phyloP scores from a whole-genome alignment of 176 grass and related monocot genomes.

The Juncus inflexus region DNA sequence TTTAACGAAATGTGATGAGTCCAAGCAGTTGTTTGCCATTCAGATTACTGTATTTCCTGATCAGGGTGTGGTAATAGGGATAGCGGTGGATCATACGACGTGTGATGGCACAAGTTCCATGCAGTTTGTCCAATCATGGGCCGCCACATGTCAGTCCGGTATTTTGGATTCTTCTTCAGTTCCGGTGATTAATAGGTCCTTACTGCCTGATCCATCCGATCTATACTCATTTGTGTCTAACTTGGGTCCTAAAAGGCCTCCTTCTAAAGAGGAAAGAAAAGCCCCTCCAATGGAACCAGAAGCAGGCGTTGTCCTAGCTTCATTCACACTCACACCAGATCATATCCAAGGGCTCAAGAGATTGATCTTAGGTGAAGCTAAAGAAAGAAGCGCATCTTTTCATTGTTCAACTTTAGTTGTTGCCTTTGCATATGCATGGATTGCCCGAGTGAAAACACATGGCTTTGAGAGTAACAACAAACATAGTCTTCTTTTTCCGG shows the following conservation, averaged over 20 bases:
- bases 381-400: too few relatives aligned
- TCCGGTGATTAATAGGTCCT: constrained; percentile 13
- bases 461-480: too few relatives aligned
- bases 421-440: too few relatives aligned
- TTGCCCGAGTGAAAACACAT: too few relatives aligned
- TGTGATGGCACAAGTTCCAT: constrained; percentile 15
- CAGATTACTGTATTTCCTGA: neutral
- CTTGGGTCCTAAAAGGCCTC: neutral
- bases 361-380: too few relatives aligned
- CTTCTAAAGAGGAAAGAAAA: too few relatives aligned
- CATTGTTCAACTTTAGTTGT: too few relatives aligned
- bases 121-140: neutral
- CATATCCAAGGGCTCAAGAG: too few relatives aligned
- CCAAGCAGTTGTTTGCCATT: constrained; percentile 3
- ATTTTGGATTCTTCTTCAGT: neutral
- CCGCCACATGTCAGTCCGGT: neutral
- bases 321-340: too few relatives aligned
- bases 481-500: too few relatives aligned
- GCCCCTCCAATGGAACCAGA: neutral
- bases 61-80: neutral
- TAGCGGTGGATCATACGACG: constrained; percentile 11
- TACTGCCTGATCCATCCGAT: constrained; percentile 6
- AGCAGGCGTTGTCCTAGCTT: neutral
- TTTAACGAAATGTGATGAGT: neutral
- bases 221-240: neutral